Percentiles rank a stretch among this genome's conserved stretches.
Evolutionary conservation across 225 moss, liverwort and hornwort species (phyloP).

Genomic region (Ulota crispa): DNA sequence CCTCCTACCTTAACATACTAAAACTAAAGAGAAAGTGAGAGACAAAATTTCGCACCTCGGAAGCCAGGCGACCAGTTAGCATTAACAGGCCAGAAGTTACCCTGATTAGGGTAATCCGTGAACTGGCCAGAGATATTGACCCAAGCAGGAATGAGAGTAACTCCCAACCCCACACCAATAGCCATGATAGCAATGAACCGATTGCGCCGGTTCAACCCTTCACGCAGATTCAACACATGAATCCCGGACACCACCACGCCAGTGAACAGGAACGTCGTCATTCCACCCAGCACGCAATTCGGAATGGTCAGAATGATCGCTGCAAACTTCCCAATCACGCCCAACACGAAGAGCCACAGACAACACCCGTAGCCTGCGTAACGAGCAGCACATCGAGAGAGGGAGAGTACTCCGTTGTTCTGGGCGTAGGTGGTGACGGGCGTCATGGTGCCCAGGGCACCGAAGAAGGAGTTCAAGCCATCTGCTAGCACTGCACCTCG

Average conservation of each 20-base stretch:
- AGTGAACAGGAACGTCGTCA: slow-evolving; percentile 90
- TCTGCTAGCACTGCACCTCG: slow-evolving; percentile 86
- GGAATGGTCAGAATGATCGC: slow-evolving; percentile 86
- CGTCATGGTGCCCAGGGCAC: slow-evolving; percentile 64
- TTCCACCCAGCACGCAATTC: slow-evolving; percentile 81
- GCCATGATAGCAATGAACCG: slow-evolving; percentile 84
- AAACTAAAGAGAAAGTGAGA: background rate
- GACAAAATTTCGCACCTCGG: slow-evolving; percentile 45
- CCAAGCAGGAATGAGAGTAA: slow-evolving; percentile 81
- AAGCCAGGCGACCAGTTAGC: slow-evolving; percentile 62
- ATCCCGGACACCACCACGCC: slow-evolving; percentile 85
- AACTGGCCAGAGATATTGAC: slow-evolving; percentile 73
- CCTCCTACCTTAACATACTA: too few relatives aligned
- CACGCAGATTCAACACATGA: slow-evolving; percentile 61
- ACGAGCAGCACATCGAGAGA: slow-evolving; percentile 85
- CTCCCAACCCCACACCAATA: slow-evolving; percentile 80
- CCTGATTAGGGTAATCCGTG: slow-evolving; percentile 55
- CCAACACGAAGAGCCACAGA: slow-evolving; percentile 72
- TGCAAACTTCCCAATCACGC: slow-evolving; percentile 74
- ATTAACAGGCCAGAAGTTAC: slow-evolving; percentile 82
- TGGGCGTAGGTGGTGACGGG: slow-evolving; percentile 94
- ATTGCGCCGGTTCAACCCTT: slow-evolving; percentile 59
- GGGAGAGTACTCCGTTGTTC: slow-evolving; percentile 91
- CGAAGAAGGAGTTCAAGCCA: slow-evolving; percentile 74
- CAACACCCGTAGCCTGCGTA: slow-evolving; percentile 83